Base-by-base conservation (phyloP, 1,284 basidiomycete species). In the Sparassis latifolia region DNA sequence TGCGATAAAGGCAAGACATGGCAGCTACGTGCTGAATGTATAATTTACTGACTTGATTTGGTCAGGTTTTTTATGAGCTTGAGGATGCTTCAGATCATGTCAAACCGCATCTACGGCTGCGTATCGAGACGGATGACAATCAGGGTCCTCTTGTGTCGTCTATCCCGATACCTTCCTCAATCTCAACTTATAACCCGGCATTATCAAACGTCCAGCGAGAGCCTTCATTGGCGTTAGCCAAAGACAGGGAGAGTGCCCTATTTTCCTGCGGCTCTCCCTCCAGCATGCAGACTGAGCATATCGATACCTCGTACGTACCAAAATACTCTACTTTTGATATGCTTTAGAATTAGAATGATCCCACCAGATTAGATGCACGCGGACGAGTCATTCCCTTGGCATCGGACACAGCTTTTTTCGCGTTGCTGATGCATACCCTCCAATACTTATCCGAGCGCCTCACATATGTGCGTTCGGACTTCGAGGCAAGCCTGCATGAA, bases 321-420 rank as follows among this genome's bases (percentile, higher is more conserved):
- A 20, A 42, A 42, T 42, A 42, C 20, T 27, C 20, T 9, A 20
- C 20, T 20, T 20, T 20, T 20, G 20, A 20, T 20, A 20, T 20
- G 20, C 20, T 20, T 20, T 20, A 20, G 20, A 20, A 20, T 20
- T 20, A 20, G 20, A 20, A 20, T 20, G 20, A 20, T 20, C 20
- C 20, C 20, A 20, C 12, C 27, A 52, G 51, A 44, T 5, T 27
- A n/a, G 39, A 48, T 4, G 35, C 47, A 7, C 70, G 71, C 30
- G 87, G 92, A 62, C 67, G 93, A 20, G 75, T 93, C 52, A 88
- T 97, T 43, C 89, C 91, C 2, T 79, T 97, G 7, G 76, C 78
- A 20, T 85, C 91, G 33, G 92, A 97, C 62, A 77, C 81, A 33
- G 80, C 78, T 1, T 97, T 98, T 71, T 90, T 95, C 66, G 78